Evolutionary conservation across 2,329 filamentous ascomycete genomes (phyloP).

Genomic region (Leptographium radiaticola): DNA sequence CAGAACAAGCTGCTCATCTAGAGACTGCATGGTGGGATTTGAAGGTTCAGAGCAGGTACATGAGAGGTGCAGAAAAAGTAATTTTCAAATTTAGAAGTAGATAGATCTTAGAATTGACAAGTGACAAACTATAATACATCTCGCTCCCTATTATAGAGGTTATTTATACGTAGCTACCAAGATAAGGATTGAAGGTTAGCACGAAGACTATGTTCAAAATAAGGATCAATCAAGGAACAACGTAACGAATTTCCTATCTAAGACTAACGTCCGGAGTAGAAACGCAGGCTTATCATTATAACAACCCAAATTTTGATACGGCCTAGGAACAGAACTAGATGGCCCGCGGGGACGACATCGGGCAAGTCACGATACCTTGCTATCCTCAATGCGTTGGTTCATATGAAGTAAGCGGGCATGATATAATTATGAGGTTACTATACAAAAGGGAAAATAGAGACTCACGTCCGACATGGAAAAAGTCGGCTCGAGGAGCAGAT

Average conservation of each 20-base stretch:
- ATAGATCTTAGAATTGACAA: neutral
- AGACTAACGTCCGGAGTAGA: neutral
- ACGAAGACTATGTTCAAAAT: neutral
- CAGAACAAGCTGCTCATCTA: neutral
- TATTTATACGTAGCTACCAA: neutral
- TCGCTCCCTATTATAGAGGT: too few species aligned
- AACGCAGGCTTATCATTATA: too few species aligned
- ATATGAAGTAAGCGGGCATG: too few species aligned
- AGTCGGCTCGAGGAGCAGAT: too few species aligned
- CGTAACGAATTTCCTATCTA: neutral
- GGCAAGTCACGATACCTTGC: too few species aligned
- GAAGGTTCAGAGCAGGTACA: neutral
- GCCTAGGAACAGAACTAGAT: too few species aligned
- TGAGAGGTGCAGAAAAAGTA: neutral
- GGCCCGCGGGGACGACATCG: too few species aligned
- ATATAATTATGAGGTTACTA: too few species aligned
- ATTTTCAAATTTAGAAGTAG: neutral
- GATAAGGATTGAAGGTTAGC: neutral
- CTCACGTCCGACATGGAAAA: too few species aligned
- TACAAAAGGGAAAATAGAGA: too few species aligned
- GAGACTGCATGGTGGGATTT: neutral
- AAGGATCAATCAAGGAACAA: neutral
- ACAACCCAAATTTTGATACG: too few species aligned
- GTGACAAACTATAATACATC: neutral
- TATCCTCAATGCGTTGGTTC: too few species aligned